Evolutionary conservation across 1,284 basidiomycete species (phyloP), one percentile per base, ranked within the genome.

Genomic region (Retiboletus flavoniger): DNA sequence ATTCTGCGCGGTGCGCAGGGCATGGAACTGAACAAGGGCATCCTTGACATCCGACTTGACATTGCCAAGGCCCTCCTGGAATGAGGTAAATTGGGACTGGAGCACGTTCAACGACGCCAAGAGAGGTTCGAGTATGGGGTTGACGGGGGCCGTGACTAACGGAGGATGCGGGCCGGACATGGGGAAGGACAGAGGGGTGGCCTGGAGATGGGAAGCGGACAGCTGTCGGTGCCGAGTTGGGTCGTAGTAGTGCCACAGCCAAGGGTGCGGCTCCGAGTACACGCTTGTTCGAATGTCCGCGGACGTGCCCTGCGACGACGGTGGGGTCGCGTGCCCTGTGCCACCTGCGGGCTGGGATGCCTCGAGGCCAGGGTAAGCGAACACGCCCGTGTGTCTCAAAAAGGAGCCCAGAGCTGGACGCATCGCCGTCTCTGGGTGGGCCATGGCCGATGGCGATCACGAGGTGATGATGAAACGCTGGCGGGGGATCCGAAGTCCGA

Each of bases 401-500:
- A 40, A 40, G 39, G 13, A 14, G 39, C n/a, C 19, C 19, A 24
- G 32, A 7, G 21, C 16, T 13, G 31, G 21, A 8, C 9, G 53
- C 28, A 41, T 40, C 36, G 31, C 21, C 8, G 28, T 13, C 39
- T 34, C 35, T n/a, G 38, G 7, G 19, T 38, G 3, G 17, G 55
- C 19, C 56, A 59, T 55, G 28, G 40, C 21, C 48, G 21, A n/a
- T 19, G 24, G 14, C 43, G 49, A 61, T 42, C 40, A 42, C 10
- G 14, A 6, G 40, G 19, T 29, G 39, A 43, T 47, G 43, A 7
- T 14, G 47, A 44, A 4, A 36, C 24, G 24, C 24, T 3, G 24
- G 24, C 24, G 24, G 24, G 24, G 24, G 24, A 24, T 68, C 63
- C 64, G 63, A 65, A 66, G 50, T 63, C 66, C 66, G 63, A 69